Evolutionary conservation across 371 early-diverging fungal genomes (phyloP).

Genomic region (Syncephalastrum sp.): DNA sequence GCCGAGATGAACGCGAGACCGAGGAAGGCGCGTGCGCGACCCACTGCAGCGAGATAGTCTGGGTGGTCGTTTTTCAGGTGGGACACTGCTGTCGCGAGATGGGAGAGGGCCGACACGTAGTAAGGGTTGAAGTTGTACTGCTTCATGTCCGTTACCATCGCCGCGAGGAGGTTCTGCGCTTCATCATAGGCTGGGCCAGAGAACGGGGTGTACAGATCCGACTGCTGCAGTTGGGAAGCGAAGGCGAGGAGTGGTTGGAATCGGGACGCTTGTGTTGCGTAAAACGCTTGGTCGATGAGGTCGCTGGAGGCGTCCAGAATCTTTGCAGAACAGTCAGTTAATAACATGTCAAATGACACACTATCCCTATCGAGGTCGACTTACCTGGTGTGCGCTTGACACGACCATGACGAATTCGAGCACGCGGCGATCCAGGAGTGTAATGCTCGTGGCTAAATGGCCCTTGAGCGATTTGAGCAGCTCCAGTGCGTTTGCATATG

Average conservation of each 20-base stretch:
- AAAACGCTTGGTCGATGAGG: background rate
- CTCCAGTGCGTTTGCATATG: slow-evolving; percentile 32
- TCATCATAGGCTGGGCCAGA: slow-evolving; percentile 13
- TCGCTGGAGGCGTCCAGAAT: slow-evolving; percentile 4
- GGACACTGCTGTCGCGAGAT: slow-evolving; percentile 16
- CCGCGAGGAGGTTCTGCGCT: slow-evolving; percentile 7
- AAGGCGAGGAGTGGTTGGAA: slow-evolving; percentile 7
- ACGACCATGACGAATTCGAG: slow-evolving; percentile 35
- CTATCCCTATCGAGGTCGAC: background rate
- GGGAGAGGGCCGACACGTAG: slow-evolving; percentile 20
- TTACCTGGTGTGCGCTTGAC: slow-evolving; percentile 41
- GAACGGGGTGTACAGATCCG: slow-evolving; percentile 1
- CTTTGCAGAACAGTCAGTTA: slow-evolving; percentile 2
- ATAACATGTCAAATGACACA: background rate
- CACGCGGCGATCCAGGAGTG: slow-evolving; percentile 27
- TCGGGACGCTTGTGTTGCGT: background rate
- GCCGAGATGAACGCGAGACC: slow-evolving; percentile 62
- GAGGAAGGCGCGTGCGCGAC: slow-evolving; percentile 57
- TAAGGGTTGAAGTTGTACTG: slow-evolving; percentile 18
- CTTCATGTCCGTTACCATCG: slow-evolving; percentile 9
- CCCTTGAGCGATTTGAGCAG: slow-evolving; percentile 29
- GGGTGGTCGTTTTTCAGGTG: slow-evolving; percentile 19
- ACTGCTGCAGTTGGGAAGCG: slow-evolving; percentile 3
- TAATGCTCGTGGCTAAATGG: slow-evolving; percentile 25
- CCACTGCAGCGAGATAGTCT: slow-evolving; percentile 27